These are phyloP conservation scores for Claviceps humidiphila DNA, from an alignment of 2,329 filamentous ascomycete species.

Conservation along the genomic window DNA sequence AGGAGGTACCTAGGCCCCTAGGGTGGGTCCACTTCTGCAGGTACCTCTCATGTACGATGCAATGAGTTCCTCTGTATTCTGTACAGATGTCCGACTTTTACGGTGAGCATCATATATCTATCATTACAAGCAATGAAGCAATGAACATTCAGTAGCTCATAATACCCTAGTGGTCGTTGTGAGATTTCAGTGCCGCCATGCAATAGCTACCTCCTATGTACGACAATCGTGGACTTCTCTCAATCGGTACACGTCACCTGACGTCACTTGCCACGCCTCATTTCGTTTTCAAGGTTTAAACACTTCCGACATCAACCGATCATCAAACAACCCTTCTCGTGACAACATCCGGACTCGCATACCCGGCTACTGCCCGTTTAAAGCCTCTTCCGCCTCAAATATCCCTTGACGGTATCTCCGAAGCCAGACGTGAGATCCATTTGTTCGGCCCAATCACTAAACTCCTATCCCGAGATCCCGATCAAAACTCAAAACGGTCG, in stretches of 20 bases:
- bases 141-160: no score
- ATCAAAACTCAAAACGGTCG: background rate
- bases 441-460: background rate
- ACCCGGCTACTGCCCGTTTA: background rate
- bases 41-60: no score
- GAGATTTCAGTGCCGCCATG: no score
- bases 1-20: no score
- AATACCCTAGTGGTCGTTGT: no score
- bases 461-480: background rate
- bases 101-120: no score
- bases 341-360: background rate
- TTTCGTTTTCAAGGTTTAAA: background rate
- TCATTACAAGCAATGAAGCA: no score
- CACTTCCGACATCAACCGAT: background rate
- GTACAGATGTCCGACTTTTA: no score
- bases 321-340: background rate
- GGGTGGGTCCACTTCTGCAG: no score
- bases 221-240: background rate
- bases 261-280: conserved; percentile 4
- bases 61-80: no score
- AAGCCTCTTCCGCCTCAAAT: background rate
- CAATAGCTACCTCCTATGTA: no score
- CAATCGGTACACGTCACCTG: conserved; percentile 3
- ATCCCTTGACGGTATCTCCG: background rate
- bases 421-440: background rate